A percentile compares a stretch with the other conserved stretches of the same genome.
These are phyloP conservation scores for Lactarius trivialis DNA, from an alignment of 768 basidiomycete genomes.

Conservation along the genomic window DNA sequence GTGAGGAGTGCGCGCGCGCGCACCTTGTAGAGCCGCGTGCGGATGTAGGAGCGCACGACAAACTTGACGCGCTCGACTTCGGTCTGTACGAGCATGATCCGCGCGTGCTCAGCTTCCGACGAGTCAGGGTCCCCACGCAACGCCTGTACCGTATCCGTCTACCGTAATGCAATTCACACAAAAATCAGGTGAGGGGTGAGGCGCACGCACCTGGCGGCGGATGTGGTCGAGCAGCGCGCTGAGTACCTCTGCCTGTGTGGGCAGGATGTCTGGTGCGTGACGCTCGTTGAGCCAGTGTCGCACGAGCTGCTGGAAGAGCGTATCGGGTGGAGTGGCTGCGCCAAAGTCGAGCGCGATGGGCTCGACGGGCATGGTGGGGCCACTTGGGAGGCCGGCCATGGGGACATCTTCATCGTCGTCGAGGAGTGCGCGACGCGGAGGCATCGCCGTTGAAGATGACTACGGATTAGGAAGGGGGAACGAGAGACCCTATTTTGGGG, in stretches of 20 bases:
- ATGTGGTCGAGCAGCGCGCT: slow-evolving; percentile 66
- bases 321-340: slow-evolving; percentile 34
- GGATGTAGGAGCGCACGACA: slow-evolving; percentile 81
- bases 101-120: slow-evolving; percentile 88
- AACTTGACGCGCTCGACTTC: slow-evolving; percentile 94
- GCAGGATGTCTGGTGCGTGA: slow-evolving; percentile 72
- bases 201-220: slow-evolving; percentile 64
- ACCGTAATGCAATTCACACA: slow-evolving; percentile 12
- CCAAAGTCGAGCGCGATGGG: slow-evolving; percentile 17
- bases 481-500: background rate
- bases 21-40: slow-evolving; percentile 83
- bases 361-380: background rate
- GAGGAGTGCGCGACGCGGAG: slow-evolving; percentile 20
- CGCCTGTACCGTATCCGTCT: slow-evolving; percentile 75
- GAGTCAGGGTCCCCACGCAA: slow-evolving; percentile 75
- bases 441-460: slow-evolving; percentile 1
- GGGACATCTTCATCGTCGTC: slow-evolving; percentile 20
- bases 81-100: slow-evolving; percentile 89
- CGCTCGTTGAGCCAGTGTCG: slow-evolving; percentile 86
- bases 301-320: slow-evolving; percentile 61
- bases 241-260: slow-evolving; percentile 64
- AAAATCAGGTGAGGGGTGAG: background rate
- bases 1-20: slow-evolving; percentile 12
- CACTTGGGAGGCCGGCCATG: slow-evolving; percentile 8
- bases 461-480: background rate